Evolutionary conservation across 1,284 basidiomycete species (phyloP).

Genomic region (Melanopsichium pennsylvanicum): DNA sequence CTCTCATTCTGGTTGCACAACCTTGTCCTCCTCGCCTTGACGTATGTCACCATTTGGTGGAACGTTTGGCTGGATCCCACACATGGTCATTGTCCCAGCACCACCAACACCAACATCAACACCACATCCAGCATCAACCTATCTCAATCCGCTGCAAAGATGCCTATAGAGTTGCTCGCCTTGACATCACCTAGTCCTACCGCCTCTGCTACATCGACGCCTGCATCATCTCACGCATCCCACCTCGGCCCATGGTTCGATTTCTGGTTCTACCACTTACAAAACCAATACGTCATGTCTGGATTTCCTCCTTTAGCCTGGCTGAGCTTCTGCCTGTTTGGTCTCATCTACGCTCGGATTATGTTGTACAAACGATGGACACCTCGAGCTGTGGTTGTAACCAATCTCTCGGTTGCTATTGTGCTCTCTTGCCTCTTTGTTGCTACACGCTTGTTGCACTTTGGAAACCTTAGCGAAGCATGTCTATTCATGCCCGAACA

Average conservation of each 20-base stretch:
- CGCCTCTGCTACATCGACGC: too few species aligned
- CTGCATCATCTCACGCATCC: too few species aligned
- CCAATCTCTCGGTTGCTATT: conserved; percentile 14
- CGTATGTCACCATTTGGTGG: conserved; percentile 38
- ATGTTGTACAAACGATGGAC: conserved; percentile 29
- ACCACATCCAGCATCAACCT: not conserved
- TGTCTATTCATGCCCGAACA: conserved; percentile 42
- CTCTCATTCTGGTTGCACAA: conserved; percentile 42
- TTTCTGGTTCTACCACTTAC: conserved; percentile 42
- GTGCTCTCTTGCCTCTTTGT: conserved; percentile 43
- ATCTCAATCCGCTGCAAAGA: too few species aligned
- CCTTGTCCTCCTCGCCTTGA: conserved; percentile 15
- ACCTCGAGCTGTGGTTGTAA: conserved; percentile 3
- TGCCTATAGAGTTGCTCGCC: too few species aligned
- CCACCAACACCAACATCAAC: not conserved
- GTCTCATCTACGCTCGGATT: conserved; percentile 48
- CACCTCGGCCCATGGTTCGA: conserved; percentile 36
- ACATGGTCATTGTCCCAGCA: conserved; percentile 23
- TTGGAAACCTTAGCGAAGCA: conserved; percentile 49
- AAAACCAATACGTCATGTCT: conserved; percentile 32
- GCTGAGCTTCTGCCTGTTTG: conserved; percentile 53
- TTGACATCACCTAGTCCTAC: not conserved
- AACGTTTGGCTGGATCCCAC: conserved; percentile 46
- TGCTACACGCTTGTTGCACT: conserved; percentile 43
- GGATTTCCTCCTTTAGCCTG: conserved; percentile 56